Evolutionary conservation across 768 basidiomycete species (phyloP), one percentile per base, ranked within the genome.

Genomic region (Phaffia tasmanica): DNA sequence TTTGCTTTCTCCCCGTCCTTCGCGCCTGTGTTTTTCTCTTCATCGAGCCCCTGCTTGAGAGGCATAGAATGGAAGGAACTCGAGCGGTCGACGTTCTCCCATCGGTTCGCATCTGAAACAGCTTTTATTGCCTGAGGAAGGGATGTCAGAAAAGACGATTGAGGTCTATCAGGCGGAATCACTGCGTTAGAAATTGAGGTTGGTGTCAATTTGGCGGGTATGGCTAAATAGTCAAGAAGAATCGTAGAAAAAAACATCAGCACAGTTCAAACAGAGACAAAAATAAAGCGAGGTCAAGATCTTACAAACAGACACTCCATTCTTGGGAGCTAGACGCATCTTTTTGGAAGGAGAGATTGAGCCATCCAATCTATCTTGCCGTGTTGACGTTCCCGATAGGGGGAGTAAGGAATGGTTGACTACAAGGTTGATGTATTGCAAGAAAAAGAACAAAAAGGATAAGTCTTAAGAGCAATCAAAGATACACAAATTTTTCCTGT

Each of bases 31-130:
- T 48, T 47, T 15, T 59, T 59, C n/a, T 23, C 67, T 16, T 57
- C 60, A 32, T 55, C 32, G 25, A 49, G 64, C 67, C 29, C 58
- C 27, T 32, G 63, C 65, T 62, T 69, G 57, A 54, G 63, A 68
- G 47, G 72, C 60, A 25, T 68, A 32, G 30, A 70, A 65, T 49
- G 67, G 70, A 50, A 73, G 70, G 65, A 73, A 70, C 23, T 71
- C 62, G 57, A 72, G 14, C 23, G 50, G 15, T 51, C 27, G 14
- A 47, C 35, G 35, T 11, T 59, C 21, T 58, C 23, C 18, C 42
- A 55, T 5, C 25, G 51, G 14, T 19, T 53, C 59, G 59, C 58
- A 54, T n/a, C 15, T 9, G 42, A 35, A 6, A 49, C 42, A 23
- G 55, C 50, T 54, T 47, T 55, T 27, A 25, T 23, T 18, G 57